Evolutionary conservation across 2,329 filamentous ascomycete species (phyloP).

Genomic region (Aspergillus persii): DNA sequence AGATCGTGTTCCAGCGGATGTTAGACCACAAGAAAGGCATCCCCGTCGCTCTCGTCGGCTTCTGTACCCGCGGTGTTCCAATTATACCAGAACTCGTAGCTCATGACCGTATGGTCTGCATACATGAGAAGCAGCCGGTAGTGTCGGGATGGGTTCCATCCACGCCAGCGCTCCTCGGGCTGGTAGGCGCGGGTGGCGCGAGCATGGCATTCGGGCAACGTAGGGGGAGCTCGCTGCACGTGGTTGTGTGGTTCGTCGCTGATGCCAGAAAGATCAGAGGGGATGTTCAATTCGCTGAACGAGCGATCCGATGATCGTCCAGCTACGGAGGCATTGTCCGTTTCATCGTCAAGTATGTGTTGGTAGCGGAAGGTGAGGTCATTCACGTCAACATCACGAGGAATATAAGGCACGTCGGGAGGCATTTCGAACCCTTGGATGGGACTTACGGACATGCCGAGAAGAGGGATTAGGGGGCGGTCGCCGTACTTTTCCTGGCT

Average conservation of each 20-base stretch:
- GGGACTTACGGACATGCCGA: conserved; percentile 57
- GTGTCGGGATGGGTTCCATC: conserved; percentile 41
- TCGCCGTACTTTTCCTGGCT: conserved; percentile 47
- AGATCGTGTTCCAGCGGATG: too few species aligned
- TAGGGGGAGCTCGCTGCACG: conserved; percentile 11
- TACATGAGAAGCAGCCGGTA: conserved; percentile 58
- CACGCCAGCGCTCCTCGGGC: conserved; percentile 40
- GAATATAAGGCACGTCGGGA: conserved; percentile 35
- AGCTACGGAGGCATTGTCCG: background rate
- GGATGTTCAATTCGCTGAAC: background rate
- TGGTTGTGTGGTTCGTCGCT: conserved; percentile 2
- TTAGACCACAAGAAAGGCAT: conserved; percentile 17
- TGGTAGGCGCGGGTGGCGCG: conserved; percentile 30
- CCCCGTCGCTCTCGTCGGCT: conserved; percentile 12
- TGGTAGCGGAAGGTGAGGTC: conserved; percentile 22
- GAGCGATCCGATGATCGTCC: background rate
- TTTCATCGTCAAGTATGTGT: conserved; percentile 7
- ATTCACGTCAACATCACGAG: conserved; percentile 18
- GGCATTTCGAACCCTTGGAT: conserved; percentile 51
- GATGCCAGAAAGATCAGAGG: background rate
- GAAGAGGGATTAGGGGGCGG: conserved; percentile 46
- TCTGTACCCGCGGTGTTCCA: conserved; percentile 26
- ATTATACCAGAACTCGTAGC: conserved; percentile 57
- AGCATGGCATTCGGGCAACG: conserved; percentile 36
- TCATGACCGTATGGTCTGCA: conserved; percentile 55